A percentile compares a stretch with the other conserved stretches of the same genome.
Evolutionary conservation across 192 early-diverging fungal genomes (phyloP).

Genomic region (Geosiphon pyriformis): DNA sequence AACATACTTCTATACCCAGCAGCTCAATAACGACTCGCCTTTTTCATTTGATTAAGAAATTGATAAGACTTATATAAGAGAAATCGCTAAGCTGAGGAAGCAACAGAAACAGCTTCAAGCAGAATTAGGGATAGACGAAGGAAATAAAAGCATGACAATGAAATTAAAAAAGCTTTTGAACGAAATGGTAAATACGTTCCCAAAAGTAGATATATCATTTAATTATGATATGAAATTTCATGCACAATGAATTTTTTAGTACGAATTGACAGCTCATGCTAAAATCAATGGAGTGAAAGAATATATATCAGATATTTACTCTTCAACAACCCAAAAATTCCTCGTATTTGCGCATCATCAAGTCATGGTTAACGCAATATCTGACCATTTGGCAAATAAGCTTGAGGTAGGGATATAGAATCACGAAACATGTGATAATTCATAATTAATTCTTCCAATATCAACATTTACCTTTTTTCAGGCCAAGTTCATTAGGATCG

Average conservation of each 20-base stretch:
- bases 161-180: background rate
- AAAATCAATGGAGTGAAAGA: conserved; percentile 37
- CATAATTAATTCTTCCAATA: too few species aligned
- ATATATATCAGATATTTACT: conserved; percentile 37
- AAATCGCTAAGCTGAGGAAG: conserved; percentile 23
- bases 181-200: conserved; percentile 4
- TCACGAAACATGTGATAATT: too few species aligned
- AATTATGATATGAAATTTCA: background rate
- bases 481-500: conserved; percentile 42
- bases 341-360: conserved; percentile 48
- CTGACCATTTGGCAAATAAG: conserved; percentile 13
- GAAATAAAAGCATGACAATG: conserved; percentile 11
- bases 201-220: background rate
- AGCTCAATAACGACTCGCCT: too few species aligned
- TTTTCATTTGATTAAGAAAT: conserved; percentile 4
- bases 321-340: conserved; percentile 36
- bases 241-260: conserved; percentile 22
- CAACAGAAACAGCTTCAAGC: background rate
- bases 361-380: conserved; percentile 30
- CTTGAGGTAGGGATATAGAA: conserved; percentile 24
- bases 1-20: background rate
- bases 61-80: background rate
- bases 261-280: conserved; percentile 30
- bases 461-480: too few species aligned
- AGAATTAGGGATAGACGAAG: conserved; percentile 4